Conservation (phyloP, 2,329 filamentous ascomycete genomes). For the Scolecobasidium constrictum region DNA sequence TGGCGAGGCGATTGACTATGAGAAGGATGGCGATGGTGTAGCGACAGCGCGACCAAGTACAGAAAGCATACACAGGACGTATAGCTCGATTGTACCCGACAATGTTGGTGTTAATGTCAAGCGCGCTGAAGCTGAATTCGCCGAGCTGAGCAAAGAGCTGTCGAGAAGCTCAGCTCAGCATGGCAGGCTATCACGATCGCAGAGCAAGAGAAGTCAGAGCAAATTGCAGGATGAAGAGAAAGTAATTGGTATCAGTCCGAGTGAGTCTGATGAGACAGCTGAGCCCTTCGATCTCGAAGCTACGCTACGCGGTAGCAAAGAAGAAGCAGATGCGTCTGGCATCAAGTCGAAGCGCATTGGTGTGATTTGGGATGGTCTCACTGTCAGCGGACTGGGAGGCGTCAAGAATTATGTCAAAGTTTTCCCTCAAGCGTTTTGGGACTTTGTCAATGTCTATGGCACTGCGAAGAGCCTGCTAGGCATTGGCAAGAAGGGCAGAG, state of each 20-base stretch:
- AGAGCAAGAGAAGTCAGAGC: slow-evolving; percentile 4
- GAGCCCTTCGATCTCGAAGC: slow-evolving; percentile 66
- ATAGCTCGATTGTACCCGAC: not conserved
- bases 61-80: not conserved
- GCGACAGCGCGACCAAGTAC: not conserved
- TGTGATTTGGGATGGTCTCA: slow-evolving; percentile 67
- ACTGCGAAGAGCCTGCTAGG: slow-evolving; percentile 55
- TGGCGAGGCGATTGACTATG: not conserved
- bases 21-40: not conserved
- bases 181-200: slow-evolving; percentile 24
- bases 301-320: slow-evolving; percentile 59
- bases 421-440: slow-evolving; percentile 65
- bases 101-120: slow-evolving; percentile 51
- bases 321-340: slow-evolving; percentile 62
- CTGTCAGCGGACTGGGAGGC: slow-evolving; percentile 65
- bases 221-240: slow-evolving; percentile 14
- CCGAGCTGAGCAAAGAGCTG: slow-evolving; percentile 45
- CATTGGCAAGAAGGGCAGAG: slow-evolving; percentile 53
- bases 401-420: slow-evolving; percentile 62
- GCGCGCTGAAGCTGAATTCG: slow-evolving; percentile 60
- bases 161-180: slow-evolving; percentile 29
- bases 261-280: slow-evolving; percentile 28
- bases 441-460: slow-evolving; percentile 64
- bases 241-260: slow-evolving; percentile 12
- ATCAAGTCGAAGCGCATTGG: slow-evolving; percentile 74